phyloP scores from a whole-genome alignment of 2,329 filamentous ascomycete genomes.

The Alternaria viburni region DNA sequence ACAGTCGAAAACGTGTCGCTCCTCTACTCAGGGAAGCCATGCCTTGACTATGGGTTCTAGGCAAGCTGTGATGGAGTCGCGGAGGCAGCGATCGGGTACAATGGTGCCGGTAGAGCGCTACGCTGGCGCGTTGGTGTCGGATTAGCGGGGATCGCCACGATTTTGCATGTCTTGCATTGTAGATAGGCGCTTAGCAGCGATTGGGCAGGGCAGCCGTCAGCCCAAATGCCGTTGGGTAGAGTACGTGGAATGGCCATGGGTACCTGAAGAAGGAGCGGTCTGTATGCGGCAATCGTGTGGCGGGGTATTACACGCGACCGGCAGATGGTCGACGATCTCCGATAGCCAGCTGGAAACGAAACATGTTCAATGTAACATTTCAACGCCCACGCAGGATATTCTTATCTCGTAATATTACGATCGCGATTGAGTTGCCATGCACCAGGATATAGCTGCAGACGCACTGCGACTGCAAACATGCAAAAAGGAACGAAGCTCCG shows the following conservation, averaged over 20 bases:
- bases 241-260: background rate
- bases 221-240: slow-evolving; percentile 15
- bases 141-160: slow-evolving; percentile 22
- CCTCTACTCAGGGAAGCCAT: slow-evolving; percentile 62
- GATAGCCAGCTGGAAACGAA: background rate
- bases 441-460: slow-evolving; percentile 3
- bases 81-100: background rate
- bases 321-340: slow-evolving; percentile 14
- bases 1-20: slow-evolving; percentile 68
- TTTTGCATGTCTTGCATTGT: slow-evolving; percentile 23
- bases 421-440: background rate
- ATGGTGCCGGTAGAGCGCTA: slow-evolving; percentile 13
- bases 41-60: slow-evolving; percentile 13
- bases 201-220: slow-evolving; percentile 33
- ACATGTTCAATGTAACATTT: slow-evolving; percentile 3
- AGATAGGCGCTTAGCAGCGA: slow-evolving; percentile 28
- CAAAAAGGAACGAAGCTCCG: slow-evolving; percentile 18
- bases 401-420: slow-evolving; percentile 19
- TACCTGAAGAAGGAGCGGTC: slow-evolving; percentile 19
- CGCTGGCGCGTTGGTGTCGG: slow-evolving; percentile 14
- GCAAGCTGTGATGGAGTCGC: background rate
- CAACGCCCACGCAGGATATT: background rate
- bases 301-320: slow-evolving; percentile 17
- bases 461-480: slow-evolving; percentile 21
- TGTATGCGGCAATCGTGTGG: slow-evolving; percentile 17